Conservation (phyloP, 75 land plant genomes). For the Adiantum capillusveneris region DNA sequence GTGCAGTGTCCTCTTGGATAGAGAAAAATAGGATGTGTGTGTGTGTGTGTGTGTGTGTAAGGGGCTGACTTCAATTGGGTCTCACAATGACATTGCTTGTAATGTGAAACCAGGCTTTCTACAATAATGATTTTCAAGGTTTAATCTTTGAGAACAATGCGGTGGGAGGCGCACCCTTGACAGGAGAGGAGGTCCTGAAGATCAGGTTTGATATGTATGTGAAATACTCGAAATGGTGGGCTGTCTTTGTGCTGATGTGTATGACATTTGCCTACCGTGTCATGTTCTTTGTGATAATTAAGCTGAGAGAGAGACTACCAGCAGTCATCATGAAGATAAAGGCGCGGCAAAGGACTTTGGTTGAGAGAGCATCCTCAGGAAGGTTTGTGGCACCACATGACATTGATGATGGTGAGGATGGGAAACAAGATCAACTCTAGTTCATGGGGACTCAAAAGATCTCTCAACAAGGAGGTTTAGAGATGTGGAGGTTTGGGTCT, state of each 20-base stretch:
- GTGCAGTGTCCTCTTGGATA: neutral
- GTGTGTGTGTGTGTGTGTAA: too few relatives aligned
- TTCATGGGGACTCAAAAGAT: too few relatives aligned
- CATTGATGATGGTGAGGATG: neutral
- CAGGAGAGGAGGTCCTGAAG: conserved; percentile 36
- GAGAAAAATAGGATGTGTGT: too few relatives aligned
- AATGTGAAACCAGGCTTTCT: conserved; percentile 45
- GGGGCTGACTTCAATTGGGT: too few relatives aligned
- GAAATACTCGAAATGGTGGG: conserved; percentile 61
- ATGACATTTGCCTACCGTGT: conserved; percentile 37
- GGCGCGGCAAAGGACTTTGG: conserved; percentile 44
- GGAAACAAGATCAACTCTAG: too few relatives aligned
- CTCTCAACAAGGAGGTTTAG: too few relatives aligned
- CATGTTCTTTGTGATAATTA: conserved; percentile 51
- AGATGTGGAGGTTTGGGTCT: too few relatives aligned
- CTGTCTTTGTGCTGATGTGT: conserved; percentile 27
- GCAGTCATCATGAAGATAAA: conserved; percentile 62
- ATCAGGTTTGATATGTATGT: conserved; percentile 27
- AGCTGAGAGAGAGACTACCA: conserved; percentile 44
- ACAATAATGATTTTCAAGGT: conserved; percentile 62
- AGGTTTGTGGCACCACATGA: neutral
- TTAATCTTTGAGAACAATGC: conserved; percentile 47
- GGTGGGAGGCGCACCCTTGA: conserved; percentile 36
- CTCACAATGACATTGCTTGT: too few relatives aligned
- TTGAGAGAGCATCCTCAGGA: neutral